These are phyloP conservation scores for Peterozyma xylosa DNA, from an alignment of 805 yeast species.

Conservation along the genomic window DNA sequence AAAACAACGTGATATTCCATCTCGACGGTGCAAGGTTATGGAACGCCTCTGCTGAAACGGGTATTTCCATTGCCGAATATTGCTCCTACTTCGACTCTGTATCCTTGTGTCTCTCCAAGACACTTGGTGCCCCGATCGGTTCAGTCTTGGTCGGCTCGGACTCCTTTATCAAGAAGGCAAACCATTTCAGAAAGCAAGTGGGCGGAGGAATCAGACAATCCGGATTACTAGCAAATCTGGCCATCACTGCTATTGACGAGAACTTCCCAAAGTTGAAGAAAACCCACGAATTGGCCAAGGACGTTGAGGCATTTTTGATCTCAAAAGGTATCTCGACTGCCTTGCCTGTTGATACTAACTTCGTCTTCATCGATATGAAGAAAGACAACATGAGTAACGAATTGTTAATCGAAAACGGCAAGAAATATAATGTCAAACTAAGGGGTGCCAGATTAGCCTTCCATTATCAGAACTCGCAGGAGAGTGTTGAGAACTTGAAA, in stretches of 20 bases:
- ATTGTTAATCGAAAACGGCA: constrained; percentile 43
- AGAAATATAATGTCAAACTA: constrained; percentile 52
- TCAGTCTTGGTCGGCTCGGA: constrained; percentile 69
- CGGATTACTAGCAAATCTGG: constrained; percentile 77
- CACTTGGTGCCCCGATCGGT: constrained; percentile 91
- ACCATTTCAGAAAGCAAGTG: constrained; percentile 81
- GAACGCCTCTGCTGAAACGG: constrained; percentile 78
- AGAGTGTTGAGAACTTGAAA: constrained; percentile 49
- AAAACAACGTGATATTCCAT: constrained; percentile 54
- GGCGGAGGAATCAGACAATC: constrained; percentile 93
- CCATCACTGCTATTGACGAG: constrained; percentile 63
- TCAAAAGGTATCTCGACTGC: constrained; percentile 48
- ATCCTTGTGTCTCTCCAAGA: constrained; percentile 79
- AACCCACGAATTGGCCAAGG: constrained; percentile 45
- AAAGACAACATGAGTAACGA: constrained; percentile 47
- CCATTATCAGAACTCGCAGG: constrained; percentile 57
- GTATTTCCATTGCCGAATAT: constrained; percentile 60
- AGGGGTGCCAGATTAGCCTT: constrained; percentile 74
- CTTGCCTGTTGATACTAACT: constrained; percentile 74
- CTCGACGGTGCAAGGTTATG: constrained; percentile 91
- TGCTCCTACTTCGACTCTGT: constrained; percentile 77
- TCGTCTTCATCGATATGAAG: constrained; percentile 63
- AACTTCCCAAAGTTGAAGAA: constrained; percentile 49
- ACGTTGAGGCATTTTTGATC: constrained; percentile 42
- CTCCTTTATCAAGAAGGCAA: constrained; percentile 56